Base-by-base conservation (phyloP, 2,329 filamentous ascomycete species). In the Claviceps sp. region DNA sequence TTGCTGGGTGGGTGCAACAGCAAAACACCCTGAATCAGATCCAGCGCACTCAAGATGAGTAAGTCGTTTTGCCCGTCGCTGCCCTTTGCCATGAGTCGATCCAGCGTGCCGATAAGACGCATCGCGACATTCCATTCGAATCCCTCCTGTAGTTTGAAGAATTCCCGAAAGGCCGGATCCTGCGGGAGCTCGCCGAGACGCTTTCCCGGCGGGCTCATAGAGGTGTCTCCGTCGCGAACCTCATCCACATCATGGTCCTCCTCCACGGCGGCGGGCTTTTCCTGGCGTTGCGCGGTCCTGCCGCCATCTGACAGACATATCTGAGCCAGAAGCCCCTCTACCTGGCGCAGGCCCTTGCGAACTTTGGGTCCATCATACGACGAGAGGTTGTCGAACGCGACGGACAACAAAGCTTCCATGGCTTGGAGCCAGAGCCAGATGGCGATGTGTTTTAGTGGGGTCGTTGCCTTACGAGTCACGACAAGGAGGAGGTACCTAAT, bases 41-140 rank as follows among this genome's bases (percentile, higher is more conserved):
- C 88, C 55, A 98, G 77, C 6, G 89, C 85, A 58, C 85, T 86
- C 60, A 96, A 78, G 60, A 97, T 95, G 61, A 96, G 77, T 54
- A 91, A 72, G 65, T 97, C 89, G 63, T 91, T 93, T 58, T 88
- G 83, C 42, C 86, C 87, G 61, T 89, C 84, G 65, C 81, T 84
- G 50, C 84, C 82, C 72, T 88, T 88, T 45, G 88, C 88, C 62
- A 96, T 77, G 48, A 96, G 77, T 53, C 88, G 79, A 67, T 96
- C 89, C 44, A 97, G 79, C 52, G 88, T 94, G 50, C 84, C 82
- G 55, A 95, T 84, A 55, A 97, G 76, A 55, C 89, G 83, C 70
- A 88, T 82, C 14, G 88, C 85, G 52, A 97, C 88, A 71, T 98
- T 98, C 86, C 89, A 97, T 71, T 97, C 88, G 65, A 98, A 98